phyloP scores from a whole-genome alignment of 169 alveolate species.

The Babesia microti region DNA sequence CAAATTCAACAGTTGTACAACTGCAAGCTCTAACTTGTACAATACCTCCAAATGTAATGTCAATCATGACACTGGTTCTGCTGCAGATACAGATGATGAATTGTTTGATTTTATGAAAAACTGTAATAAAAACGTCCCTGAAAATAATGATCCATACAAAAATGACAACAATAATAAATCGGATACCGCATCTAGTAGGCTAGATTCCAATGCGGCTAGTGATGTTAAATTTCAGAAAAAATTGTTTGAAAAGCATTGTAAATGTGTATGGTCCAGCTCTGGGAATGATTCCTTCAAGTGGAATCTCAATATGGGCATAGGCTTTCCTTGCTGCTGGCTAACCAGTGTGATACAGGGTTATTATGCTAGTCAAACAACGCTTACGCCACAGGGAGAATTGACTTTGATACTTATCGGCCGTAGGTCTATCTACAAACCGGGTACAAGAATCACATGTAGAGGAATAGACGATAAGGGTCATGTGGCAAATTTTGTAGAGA shows the following conservation, averaged over 20 bases:
- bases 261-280: too few relatives aligned
- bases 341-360: conserved; percentile 40
- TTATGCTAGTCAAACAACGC: conserved; percentile 14
- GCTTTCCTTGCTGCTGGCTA: conserved; percentile 30
- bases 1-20: too few relatives aligned
- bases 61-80: too few relatives aligned
- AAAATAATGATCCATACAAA: conserved; percentile 1
- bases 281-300: conserved; percentile 30
- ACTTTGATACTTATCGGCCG: conserved; percentile 55
- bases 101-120: too few relatives aligned
- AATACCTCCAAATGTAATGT: too few relatives aligned
- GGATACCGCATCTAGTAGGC: too few relatives aligned
- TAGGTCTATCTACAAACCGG: conserved; percentile 78
- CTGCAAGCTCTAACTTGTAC: too few relatives aligned
- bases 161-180: conserved; percentile 1
- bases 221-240: too few relatives aligned
- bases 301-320: conserved; percentile 9
- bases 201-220: too few relatives aligned
- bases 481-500: conserved; percentile 91
- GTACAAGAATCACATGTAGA: conserved; percentile 86
- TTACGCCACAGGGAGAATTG: conserved; percentile 25
- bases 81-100: too few relatives aligned
- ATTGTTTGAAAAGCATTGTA: too few relatives aligned
- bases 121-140: not conserved
- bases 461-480: conserved; percentile 91